A percentile compares a stretch with the other conserved stretches of the same genome.
phyloP scores from a whole-genome alignment of 2,329 filamentous ascomycete species.

The Drechmeria coniospora region DNA sequence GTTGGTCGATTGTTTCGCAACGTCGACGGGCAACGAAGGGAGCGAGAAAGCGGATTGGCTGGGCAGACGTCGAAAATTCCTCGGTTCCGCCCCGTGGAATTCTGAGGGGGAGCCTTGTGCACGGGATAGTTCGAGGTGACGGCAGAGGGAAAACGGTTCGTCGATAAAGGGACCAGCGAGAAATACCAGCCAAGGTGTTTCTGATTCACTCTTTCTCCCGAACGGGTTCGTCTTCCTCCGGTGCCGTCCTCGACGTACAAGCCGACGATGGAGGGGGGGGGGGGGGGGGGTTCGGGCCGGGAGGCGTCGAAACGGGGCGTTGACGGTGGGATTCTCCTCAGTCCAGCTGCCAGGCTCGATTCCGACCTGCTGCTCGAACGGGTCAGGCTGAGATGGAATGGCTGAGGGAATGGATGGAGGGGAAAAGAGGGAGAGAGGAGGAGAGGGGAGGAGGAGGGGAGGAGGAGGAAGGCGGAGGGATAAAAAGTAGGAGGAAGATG shows the following conservation, averaged over 20 bases:
- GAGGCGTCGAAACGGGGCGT: constrained; percentile 9
- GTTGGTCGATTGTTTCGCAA: constrained; percentile 14
- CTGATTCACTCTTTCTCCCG: constrained; percentile 16
- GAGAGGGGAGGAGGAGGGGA: constrained; percentile 20
- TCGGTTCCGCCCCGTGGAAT: constrained; percentile 28
- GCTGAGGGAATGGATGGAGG: constrained; percentile 40
- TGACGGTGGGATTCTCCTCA: constrained; percentile 18
- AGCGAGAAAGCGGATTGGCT: constrained; percentile 14
- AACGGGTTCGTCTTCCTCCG: too few species aligned
- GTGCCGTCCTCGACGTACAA: too few species aligned
- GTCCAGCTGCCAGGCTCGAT: constrained; percentile 15
- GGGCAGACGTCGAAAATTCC: constrained; percentile 22
- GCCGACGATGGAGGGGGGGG: constrained; percentile 11
- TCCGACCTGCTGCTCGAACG: constrained; percentile 18
- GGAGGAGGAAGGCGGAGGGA: constrained; percentile 14
- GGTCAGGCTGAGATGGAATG: constrained; percentile 32
- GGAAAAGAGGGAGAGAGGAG: constrained; percentile 23
- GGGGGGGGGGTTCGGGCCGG: constrained; percentile 5
- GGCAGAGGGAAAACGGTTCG: constrained; percentile 6
- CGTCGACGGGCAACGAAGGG: constrained; percentile 10
- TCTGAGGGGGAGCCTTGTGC: constrained; percentile 12
- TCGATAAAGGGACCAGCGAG: constrained; percentile 11
- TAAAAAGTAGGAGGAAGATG: constrained; percentile 37
- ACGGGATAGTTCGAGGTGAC: constrained; percentile 7
- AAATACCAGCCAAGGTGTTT: constrained; percentile 25